Evolutionary conservation across 345 rosid genomes (phyloP), one percentile per base, ranked within the genome.

Genomic region (Dovyalis caffra): DNA sequence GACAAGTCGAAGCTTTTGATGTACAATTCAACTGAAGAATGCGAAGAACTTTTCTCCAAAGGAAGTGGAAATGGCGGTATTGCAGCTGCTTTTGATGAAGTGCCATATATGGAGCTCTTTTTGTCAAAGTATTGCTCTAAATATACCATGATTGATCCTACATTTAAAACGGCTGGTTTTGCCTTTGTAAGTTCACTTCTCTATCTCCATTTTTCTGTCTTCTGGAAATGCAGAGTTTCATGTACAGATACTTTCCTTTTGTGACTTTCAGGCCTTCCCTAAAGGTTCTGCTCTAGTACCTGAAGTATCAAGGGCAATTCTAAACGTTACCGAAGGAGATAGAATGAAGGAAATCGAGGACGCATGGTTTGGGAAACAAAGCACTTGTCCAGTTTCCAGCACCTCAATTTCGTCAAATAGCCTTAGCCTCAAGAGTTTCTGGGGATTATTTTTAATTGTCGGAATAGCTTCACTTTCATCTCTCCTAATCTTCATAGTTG

Each of bases 51-150:
- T 37, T 66, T 72, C 64, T 1, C 7, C 1, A 76, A 70, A 53
- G 75, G 75, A 64, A 70, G 47, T 5, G 63, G 40, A 33, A 64
- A 70, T 70, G 75, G 75, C n/a, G 78, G 78, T 23, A 75, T 75
- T 28, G 40, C 85, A 9, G 86, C 77, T n/a, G 74, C 83, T 43
- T 64, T 88, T 11, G 86, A 81, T 12, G 91, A 88, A 78, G 26
- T 85, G 16, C 86, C 94, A 14, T 85, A 81, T 53, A 80, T 81
- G 1, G 80, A 78, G 25, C 73, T 87, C 23, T 75, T 87, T 66
- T 85, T 86, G 32, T 76, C 81, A 6, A 73, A 82, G 51, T 63
- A 87, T 66, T 80, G 87, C 74, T 53, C 25, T 21, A 16, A 68
- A 6, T 68, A 75, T 45, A 61, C 78, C 45, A 60, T 69, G 34